A percentile compares a stretch with the other conserved stretches of the same genome.
These are phyloP conservation scores for Aspergillus funiculosus DNA, from an alignment of 495 filamentous ascomycete species.

Conservation along the genomic window DNA sequence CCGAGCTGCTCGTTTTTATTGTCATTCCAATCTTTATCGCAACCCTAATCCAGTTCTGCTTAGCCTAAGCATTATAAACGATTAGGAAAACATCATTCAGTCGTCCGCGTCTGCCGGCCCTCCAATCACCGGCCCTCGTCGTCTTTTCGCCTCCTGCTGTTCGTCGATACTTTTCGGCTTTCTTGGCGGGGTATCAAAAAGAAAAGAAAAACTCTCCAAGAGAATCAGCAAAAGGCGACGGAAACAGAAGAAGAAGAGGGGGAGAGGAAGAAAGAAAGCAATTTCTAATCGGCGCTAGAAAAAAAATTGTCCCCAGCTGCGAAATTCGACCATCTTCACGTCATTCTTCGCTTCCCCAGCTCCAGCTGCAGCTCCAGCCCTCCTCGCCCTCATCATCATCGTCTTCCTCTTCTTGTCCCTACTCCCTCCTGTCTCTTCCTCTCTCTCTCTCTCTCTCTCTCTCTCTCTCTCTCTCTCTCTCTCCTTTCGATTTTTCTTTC, in stretches of 20 bases:
- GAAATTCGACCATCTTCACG: conserved; percentile 24
- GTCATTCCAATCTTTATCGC: too few relatives aligned
- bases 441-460: conserved; percentile 72
- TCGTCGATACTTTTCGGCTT: not conserved
- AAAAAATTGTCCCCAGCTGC: not conserved
- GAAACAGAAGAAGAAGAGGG: conserved; percentile 10
- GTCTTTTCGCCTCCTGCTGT: conserved; percentile 2
- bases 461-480: conserved; percentile 2
- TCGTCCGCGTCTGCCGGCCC: too few relatives aligned
- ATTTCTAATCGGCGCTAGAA: not conserved
- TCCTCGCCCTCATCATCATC: conserved; percentile 37
- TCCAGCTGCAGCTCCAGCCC: conserved; percentile 20
- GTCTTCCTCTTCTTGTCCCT: conserved; percentile 59
- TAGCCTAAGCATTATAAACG: too few relatives aligned
- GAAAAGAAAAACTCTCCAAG: conserved; percentile 3
- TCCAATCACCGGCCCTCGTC: not conserved
- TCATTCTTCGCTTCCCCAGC: conserved; percentile 48
- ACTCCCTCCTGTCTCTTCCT: conserved; percentile 67
- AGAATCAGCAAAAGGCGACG: not conserved
- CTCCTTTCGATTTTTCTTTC: conserved; percentile 5
- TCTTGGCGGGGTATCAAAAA: conserved; percentile 12
- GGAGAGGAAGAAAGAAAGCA: conserved; percentile 1
- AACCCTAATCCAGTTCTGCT: too few relatives aligned
- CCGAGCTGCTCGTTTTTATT: too few relatives aligned
- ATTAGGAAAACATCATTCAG: too few relatives aligned